Evolutionary conservation across 768 basidiomycete genomes (phyloP), one percentile per base, ranked within the genome.

Genomic region (Pleurotus eryngii): DNA sequence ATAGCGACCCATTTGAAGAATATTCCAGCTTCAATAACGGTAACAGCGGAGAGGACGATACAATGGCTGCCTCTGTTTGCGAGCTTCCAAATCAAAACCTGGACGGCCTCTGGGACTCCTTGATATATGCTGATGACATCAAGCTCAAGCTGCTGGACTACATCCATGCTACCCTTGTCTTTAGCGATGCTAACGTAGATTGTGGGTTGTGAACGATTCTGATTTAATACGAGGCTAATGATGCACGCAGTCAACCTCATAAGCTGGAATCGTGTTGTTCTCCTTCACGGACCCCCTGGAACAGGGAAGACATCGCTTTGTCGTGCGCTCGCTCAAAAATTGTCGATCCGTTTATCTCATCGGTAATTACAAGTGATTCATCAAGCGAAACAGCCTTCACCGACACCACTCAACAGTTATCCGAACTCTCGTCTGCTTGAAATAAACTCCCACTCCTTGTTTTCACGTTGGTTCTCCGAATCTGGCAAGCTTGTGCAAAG

Each of bases 381-480:
- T 35, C 30, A 11, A 26, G 24, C 24, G 24, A 26, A 26, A 35
- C 30, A 35, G 4, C 30, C 11, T 9, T 35, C 30, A 35, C 30
- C 30, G 11, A 35, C 30, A 3, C 9, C 4, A 2, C 11, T 61
- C 27, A 15, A 17, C 63, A 96, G 95, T 24, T 99, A 97, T 68
- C 77, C 89, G 0, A 82, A 90, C 70, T 83, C 92, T 37, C 90
- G 93, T 46, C 77, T 99, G 9, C 81, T 99, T 46, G 97, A 99
- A 70, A 97, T 99, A 66, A 98, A 98, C 68, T 95, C 97, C 0
- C 97, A 98, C 72, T 98, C 95, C 1, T 80, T 99, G 14, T 98
- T 99, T 70, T 95, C 93, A 14, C 91, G 95, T 64, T 99, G 97
- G 96, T 99, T 98, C 73, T 98, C 95, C 0, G 97, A 99, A 68